Evolutionary conservation across 1,284 basidiomycete genomes (phyloP).

Genomic region (Papiliotrema laurentii): DNA sequence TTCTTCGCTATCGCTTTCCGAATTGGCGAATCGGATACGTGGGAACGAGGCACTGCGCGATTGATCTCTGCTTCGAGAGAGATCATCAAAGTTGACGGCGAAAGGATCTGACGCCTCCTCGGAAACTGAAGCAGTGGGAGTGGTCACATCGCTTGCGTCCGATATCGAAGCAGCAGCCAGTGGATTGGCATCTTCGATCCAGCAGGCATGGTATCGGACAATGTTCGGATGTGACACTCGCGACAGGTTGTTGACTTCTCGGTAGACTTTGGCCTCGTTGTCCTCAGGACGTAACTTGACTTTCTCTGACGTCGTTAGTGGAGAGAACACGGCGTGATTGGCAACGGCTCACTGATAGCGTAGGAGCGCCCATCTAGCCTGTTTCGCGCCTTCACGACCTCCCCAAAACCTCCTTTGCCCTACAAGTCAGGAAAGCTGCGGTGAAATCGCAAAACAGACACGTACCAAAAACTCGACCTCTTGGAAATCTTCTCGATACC

Average conservation of each 20-base stretch:
- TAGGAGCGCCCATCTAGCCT: slow-evolving; percentile 54
- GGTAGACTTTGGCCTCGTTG: slow-evolving; percentile 79
- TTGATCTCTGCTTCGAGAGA: slow-evolving; percentile 30
- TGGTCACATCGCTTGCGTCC: slow-evolving; percentile 2
- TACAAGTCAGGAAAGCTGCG: slow-evolving; percentile 31
- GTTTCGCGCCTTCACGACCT: slow-evolving; percentile 89
- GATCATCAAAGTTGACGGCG: slow-evolving; percentile 39
- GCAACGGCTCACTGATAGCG: slow-evolving; percentile 38
- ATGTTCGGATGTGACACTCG: slow-evolving; percentile 83
- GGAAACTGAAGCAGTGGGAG: slow-evolving; percentile 1
- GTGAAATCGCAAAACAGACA: not conserved
- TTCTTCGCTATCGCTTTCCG: slow-evolving; percentile 34
- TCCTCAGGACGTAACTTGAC: slow-evolving; percentile 73
- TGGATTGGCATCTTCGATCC: slow-evolving; percentile 42
- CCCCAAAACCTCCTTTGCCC: slow-evolving; percentile 90
- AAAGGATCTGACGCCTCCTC: slow-evolving; percentile 31
- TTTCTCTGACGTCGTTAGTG: slow-evolving; percentile 63
- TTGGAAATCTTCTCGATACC: slow-evolving; percentile 47
- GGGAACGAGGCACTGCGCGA: slow-evolving; percentile 45
- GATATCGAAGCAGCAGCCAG: slow-evolving; percentile 11
- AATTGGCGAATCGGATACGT: slow-evolving; percentile 41
- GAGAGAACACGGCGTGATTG: not conserved
- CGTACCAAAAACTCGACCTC: slow-evolving; percentile 46
- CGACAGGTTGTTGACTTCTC: slow-evolving; percentile 86
- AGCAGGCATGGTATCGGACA: slow-evolving; percentile 64